Evolutionary conservation across 2,329 filamentous ascomycete genomes (phyloP).

Genomic region (Alternaria angustiovoidea): DNA sequence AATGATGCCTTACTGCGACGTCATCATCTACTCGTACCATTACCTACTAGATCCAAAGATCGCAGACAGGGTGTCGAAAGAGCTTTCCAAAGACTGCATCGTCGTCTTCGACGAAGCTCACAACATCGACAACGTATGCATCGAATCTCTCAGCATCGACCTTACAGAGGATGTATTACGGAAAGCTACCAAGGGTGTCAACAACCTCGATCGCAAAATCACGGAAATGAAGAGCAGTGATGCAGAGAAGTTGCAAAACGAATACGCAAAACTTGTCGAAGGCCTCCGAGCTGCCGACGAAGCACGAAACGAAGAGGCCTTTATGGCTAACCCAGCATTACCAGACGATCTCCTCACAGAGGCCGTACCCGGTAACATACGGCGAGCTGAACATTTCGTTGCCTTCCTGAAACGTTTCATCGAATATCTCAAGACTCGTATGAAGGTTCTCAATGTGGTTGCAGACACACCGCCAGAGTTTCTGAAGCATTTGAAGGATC

Average conservation of each 20-base stretch:
- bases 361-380: slow-evolving; percentile 94
- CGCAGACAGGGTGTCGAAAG: slow-evolving; percentile 90
- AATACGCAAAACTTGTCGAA: slow-evolving; percentile 95
- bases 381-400: slow-evolving; percentile 94
- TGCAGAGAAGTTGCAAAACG: slow-evolving; percentile 89
- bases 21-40: slow-evolving; percentile 99
- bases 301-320: slow-evolving; percentile 89
- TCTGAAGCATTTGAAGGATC: slow-evolving; percentile 87
- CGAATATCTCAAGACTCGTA: slow-evolving; percentile 95
- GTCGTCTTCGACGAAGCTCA: slow-evolving; percentile 99
- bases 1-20: slow-evolving; percentile 99
- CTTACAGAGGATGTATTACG: slow-evolving; percentile 93
- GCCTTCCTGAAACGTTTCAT: slow-evolving; percentile 96
- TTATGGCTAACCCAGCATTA: slow-evolving; percentile 94
- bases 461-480: slow-evolving; percentile 97
- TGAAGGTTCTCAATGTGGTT: slow-evolving; percentile 98
- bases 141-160: slow-evolving; percentile 95
- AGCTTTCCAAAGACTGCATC: slow-evolving; percentile 97
- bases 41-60: slow-evolving; percentile 98
- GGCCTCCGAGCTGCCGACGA: slow-evolving; percentile 88
- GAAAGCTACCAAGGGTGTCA: slow-evolving; percentile 88
- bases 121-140: slow-evolving; percentile 99
- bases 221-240: slow-evolving; percentile 95
- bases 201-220: slow-evolving; percentile 90
- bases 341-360: slow-evolving; percentile 95